These are phyloP conservation scores for Leptomonas seymouri DNA, from an alignment of 208 protist species.

Conservation along the genomic window DNA sequence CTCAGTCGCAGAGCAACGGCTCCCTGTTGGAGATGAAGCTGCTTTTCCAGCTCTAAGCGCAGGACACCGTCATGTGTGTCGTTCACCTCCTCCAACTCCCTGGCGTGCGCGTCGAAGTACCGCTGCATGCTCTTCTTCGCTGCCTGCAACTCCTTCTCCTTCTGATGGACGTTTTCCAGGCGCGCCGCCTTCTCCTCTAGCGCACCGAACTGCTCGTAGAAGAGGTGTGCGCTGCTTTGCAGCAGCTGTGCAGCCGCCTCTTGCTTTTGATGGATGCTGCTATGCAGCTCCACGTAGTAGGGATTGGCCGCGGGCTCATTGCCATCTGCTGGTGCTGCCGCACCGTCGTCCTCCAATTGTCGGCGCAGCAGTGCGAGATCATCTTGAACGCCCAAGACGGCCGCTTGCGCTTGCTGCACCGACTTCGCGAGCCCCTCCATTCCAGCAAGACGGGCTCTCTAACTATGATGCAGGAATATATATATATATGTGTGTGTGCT, in stretches of 20 bases:
- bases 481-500: too few relatives aligned
- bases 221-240: constrained; percentile 30
- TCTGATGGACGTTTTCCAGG: constrained; percentile 32
- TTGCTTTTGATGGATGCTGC: constrained; percentile 41
- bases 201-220: constrained; percentile 32
- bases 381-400: constrained; percentile 39
- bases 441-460: background rate
- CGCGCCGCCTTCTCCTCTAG: constrained; percentile 34
- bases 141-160: constrained; percentile 40
- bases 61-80: constrained; percentile 27
- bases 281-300: constrained; percentile 30
- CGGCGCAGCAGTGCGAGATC: constrained; percentile 40
- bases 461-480: too few relatives aligned
- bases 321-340: background rate
- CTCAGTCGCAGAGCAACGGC: background rate
- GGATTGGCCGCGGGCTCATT: constrained; percentile 1
- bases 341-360: constrained; percentile 23
- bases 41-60: constrained; percentile 27
- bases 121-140: constrained; percentile 60
- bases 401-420: constrained; percentile 43
- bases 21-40: constrained; percentile 29
- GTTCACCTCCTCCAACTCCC: constrained; percentile 25
- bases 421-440: constrained; percentile 56
- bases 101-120: constrained; percentile 55
- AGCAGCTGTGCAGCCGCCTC: constrained; percentile 45